Base-by-base conservation (phyloP, 1,139 yeast species). In the Geotrichum restrictum region DNA sequence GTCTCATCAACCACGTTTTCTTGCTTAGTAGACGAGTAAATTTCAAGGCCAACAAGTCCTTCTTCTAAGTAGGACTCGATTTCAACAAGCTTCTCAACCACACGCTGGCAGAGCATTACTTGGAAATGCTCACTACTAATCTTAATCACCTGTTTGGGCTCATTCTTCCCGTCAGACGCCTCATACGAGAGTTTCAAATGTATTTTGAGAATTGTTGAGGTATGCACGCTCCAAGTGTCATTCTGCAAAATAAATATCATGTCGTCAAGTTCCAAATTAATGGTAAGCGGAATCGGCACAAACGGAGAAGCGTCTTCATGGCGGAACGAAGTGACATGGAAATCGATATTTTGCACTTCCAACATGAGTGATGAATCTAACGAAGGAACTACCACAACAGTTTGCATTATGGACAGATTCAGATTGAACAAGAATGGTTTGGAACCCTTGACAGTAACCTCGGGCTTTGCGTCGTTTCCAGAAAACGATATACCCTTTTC, bases 41-140 rank as follows among this genome's bases (percentile, higher is more conserved):
- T 40, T 34, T 55, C 54, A 1, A 52, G 49, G 19, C 48, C 49
- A 2, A 37, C 47, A 19, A 57, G 40, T 6, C 56, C 59, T 18
- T 56, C 57, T 38, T 57, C 60, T 18, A 57, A 34, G 39, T 47
- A 55, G 21, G 47, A 50, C 13, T 53, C 53, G 19, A 56, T 56
- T 16, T 55, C 55, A 31, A 56, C 52, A 11, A 57, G 43, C 22
- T 53, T 56, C 31, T 58, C 59, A 6, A 60, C 55, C 1, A 62
- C 53, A 1, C 59, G 58, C 3, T 65, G 66, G 21, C 62, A 60
- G 3, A 63, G 52, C 29, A 57, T 59, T 10, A 62, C 40, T 1
- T 55, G 56, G 21, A 59, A 53, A 40, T 55, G 59, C 14, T 63
- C 60, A 45, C 65, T 61, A n/a, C 57, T 54, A 19, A 62, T 51